Conservation (phyloP, 345 rosid species). For the Excoecaria agallocha region DNA sequence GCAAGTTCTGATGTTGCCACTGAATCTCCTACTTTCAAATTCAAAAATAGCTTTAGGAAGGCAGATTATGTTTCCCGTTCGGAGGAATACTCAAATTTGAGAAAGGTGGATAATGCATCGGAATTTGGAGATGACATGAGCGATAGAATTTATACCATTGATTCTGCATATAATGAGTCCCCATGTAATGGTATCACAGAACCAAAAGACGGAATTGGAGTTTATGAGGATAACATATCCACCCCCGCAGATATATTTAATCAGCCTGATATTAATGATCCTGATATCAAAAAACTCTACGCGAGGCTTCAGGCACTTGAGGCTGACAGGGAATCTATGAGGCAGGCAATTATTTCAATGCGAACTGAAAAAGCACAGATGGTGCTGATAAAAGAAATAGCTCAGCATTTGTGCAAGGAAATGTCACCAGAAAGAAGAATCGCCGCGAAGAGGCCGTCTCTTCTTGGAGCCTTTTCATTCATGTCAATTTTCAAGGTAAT, state of each 20-base stretch:
- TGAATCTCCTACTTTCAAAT: conserved; percentile 53
- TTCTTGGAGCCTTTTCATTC: conserved; percentile 43
- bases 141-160: conserved; percentile 90
- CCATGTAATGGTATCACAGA: conserved; percentile 34
- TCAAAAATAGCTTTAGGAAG: conserved; percentile 46
- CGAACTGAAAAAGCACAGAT: conserved; percentile 85
- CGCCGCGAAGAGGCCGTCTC: conserved; percentile 49
- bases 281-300: conserved; percentile 77
- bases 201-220: conserved; percentile 45
- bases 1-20: conserved; percentile 33
- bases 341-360: conserved; percentile 84
- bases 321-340: conserved; percentile 98
- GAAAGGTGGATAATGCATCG: conserved; percentile 46
- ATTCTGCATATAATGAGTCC: conserved; percentile 58
- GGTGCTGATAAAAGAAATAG: conserved; percentile 87
- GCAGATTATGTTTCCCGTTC: conserved; percentile 38
- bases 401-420: conserved; percentile 84
- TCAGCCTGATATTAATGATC: conserved; percentile 58
- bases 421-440: conserved; percentile 52
- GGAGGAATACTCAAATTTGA: conserved; percentile 39
- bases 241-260: conserved; percentile 44
- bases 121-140: conserved; percentile 63
- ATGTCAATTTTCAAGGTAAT: conserved; percentile 74
- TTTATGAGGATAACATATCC: conserved; percentile 42
- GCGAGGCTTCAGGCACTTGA: conserved; percentile 91